These are phyloP conservation scores for Ascochyta viciae-villosae DNA, from an alignment of 2,329 filamentous ascomycete species.

Conservation along the genomic window DNA sequence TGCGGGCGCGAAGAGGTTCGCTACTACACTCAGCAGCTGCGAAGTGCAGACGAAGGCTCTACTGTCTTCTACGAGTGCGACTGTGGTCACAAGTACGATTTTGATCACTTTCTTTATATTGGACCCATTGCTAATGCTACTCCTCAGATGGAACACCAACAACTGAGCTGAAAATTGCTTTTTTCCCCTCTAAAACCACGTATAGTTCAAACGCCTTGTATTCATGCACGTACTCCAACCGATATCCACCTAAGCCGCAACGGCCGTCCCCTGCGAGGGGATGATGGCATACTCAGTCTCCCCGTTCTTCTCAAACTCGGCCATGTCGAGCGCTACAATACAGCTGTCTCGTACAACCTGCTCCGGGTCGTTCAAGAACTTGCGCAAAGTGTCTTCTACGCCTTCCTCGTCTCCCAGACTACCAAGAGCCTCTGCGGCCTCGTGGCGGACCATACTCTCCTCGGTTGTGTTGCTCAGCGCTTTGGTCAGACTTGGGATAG, in stretches of 20 bases:
- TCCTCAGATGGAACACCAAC: constrained; percentile 62
- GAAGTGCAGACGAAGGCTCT: constrained; percentile 92
- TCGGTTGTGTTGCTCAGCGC: constrained; percentile 81
- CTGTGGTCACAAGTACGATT: constrained; percentile 79
- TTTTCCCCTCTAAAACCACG: constrained; percentile 19
- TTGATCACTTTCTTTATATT: neutral
- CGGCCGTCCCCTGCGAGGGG: constrained; percentile 56
- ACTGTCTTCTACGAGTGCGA: constrained; percentile 91
- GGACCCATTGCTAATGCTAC: constrained; percentile 27
- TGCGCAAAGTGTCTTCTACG: constrained; percentile 83
- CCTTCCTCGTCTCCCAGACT: constrained; percentile 93
- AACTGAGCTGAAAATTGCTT: constrained; percentile 60
- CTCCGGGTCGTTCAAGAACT: constrained; percentile 88
- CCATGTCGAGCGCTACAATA: constrained; percentile 96
- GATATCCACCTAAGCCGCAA: constrained; percentile 31
- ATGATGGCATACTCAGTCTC: constrained; percentile 92
- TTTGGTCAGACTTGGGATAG: constrained; percentile 84
- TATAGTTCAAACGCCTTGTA: constrained; percentile 33
- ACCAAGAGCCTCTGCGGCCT: constrained; percentile 94
- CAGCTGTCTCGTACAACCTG: constrained; percentile 94
- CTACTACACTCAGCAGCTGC: constrained; percentile 83
- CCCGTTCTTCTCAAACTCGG: constrained; percentile 90
- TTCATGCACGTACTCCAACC: constrained; percentile 22
- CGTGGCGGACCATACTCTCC: constrained; percentile 95
- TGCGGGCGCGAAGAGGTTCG: constrained; percentile 84